phyloP scores from a whole-genome alignment of 345 rosid species.

The Stellera chamaejasme region DNA sequence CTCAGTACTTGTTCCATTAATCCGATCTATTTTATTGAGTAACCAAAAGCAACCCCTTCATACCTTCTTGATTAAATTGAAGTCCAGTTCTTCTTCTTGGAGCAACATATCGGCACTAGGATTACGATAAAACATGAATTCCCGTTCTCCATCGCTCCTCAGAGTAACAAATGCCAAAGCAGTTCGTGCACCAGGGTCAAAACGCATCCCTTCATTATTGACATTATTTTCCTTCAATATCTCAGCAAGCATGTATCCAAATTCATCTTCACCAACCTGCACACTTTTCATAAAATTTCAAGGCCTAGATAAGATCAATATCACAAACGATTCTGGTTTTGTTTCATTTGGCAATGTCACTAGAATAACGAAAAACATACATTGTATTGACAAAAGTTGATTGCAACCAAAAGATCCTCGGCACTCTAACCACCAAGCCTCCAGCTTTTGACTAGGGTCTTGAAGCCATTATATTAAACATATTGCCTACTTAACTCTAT shows the following conservation, averaged over 20 bases:
- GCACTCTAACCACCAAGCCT: too few species aligned
- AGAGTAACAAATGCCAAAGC: constrained; percentile 94
- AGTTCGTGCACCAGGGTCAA: constrained; percentile 88
- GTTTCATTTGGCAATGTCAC: too few species aligned
- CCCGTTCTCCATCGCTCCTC: constrained; percentile 85
- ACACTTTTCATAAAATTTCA: constrained; percentile 11
- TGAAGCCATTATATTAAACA: too few species aligned
- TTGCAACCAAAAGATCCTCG: too few species aligned
- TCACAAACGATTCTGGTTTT: neutral
- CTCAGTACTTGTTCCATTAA: neutral
- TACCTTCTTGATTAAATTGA: constrained; percentile 79
- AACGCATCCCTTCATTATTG: constrained; percentile 71
- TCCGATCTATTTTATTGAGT: too few species aligned
- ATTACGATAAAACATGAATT: constrained; percentile 96
- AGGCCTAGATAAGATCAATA: neutral
- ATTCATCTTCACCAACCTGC: constrained; percentile 98
- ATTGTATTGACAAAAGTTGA: too few species aligned
- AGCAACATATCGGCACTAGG: constrained; percentile 98
- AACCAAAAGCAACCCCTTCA: neutral
- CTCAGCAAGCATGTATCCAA: constrained; percentile 90
- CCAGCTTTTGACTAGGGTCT: too few species aligned
- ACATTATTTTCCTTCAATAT: constrained; percentile 83
- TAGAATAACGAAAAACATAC: too few species aligned
- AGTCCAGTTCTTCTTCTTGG: constrained; percentile 72
- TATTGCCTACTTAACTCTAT: too few species aligned